Evolutionary conservation across 2,329 filamentous ascomycete genomes (phyloP), one percentile per base, ranked within the genome.

Genomic region (Aspergillus neotritici): DNA sequence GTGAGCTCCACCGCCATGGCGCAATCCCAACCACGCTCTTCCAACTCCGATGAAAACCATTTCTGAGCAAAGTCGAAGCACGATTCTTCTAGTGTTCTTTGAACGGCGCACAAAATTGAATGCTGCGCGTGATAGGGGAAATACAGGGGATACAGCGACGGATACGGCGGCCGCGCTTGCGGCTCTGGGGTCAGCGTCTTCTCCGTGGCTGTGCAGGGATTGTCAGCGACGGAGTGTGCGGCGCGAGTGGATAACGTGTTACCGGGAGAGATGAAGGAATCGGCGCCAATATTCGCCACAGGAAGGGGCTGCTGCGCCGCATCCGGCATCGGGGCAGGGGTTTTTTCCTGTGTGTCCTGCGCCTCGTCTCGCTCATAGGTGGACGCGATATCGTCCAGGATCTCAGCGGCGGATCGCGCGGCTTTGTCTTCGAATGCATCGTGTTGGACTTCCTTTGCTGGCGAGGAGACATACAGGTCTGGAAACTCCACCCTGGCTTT

Each of bases 111-210:
- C 4, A 46, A 3, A 7, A 46, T 38, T 0, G 5, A 34, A 34
- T 46, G 43, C 13, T 46, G 43, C 2, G 43, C 25, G 15, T 38
- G 38, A 28, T 46, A 46, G 9, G 43, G 38, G 4, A 46, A 16
- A 10, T 31, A 46, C 1, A 16, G 17, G 1, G 38, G 38, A 7
- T 41, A 32, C 1, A 32, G 9, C 8, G 34, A 25, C 1, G 34
- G 9, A 1, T 25, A 25, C 21, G 21, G 21, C 6, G 21, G 5
- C 21, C 7, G 7, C 21, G 21, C 21, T 25, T 25, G 12, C 12
- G 1, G 34, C 11, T 42, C 10, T 31, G 8, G 29, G 2, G 17
- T 16, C 25, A 40, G 11, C 7, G 10, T 16, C 28, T 11, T 16
- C 4, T 6, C 32, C 11, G 12, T 4, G 4, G 2, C 31, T 32